These are phyloP conservation scores for Desmodesmus armatus DNA, from an alignment of 139 green algal species.

Conservation along the genomic window DNA sequence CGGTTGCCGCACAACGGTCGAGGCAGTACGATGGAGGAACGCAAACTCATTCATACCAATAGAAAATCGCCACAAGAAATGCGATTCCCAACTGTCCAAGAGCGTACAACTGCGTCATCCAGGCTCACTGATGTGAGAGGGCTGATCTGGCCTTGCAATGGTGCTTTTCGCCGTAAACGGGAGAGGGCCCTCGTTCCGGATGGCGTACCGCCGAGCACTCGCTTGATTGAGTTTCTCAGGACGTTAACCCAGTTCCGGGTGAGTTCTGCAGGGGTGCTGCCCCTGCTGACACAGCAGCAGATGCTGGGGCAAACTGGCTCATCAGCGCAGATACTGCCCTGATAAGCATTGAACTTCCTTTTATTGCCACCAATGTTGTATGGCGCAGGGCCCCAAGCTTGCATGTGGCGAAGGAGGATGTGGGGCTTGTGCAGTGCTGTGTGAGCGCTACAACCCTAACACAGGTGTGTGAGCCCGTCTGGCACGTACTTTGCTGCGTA, in stretches of 20 bases:
- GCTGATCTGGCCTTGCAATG: too few relatives aligned
- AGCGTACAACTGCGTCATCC: too few relatives aligned
- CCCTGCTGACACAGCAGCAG: neutral
- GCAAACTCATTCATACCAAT: too few relatives aligned
- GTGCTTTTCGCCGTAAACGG: too few relatives aligned
- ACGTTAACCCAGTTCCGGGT: constrained; percentile 33
- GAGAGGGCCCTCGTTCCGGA: too few relatives aligned
- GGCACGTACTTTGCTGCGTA: neutral
- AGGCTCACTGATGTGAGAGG: too few relatives aligned
- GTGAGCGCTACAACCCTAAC: constrained; percentile 44
- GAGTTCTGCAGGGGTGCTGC: neutral
- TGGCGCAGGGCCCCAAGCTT: constrained; percentile 82
- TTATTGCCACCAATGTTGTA: neutral
- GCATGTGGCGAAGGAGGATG: constrained; percentile 91
- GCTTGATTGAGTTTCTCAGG: constrained; percentile 27
- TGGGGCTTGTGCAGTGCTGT: constrained; percentile 90
- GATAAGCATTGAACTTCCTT: neutral
- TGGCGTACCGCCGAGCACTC: too few relatives aligned
- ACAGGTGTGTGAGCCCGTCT: constrained; percentile 2
- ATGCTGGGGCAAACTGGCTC: neutral
- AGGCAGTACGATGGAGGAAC: too few relatives aligned
- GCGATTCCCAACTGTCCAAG: too few relatives aligned
- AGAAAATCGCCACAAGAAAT: too few relatives aligned
- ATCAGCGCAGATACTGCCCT: neutral
- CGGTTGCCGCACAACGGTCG: too few relatives aligned